Evolutionary conservation across 352 stramenopile species (phyloP), one percentile per base, ranked within the genome.

Genomic region (Thalassiosira allenii): DNA sequence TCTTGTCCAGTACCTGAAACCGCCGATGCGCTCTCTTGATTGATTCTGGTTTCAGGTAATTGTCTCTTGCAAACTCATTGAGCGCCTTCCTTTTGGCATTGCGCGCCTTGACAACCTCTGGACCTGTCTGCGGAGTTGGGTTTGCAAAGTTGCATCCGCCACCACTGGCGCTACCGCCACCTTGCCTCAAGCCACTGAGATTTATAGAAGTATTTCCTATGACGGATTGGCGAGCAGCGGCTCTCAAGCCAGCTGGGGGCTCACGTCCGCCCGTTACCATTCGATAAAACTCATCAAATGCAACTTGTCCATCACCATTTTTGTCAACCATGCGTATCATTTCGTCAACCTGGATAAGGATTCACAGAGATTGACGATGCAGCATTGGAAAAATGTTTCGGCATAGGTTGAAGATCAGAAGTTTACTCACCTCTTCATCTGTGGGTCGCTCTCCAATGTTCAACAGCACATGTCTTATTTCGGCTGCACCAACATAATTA

Each of bases 251-350:
- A 8, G 94, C 89, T 3, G 96, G 96, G 20, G 96, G 95, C 62
- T 96, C 91, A 66, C 96, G 96, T 33, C 96, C 95, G 68, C 97
- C 97, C 47, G 95, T 97, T 8, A 98, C 95, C 96, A 98, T 98
- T 34, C 92, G 85, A 79, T 98, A 98, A 73, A 98, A 98, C 79
- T 98, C 96, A 58, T 97, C 95, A 88, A 98, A 98, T 51, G 91
- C 96, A 27, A 98, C 96, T 84, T 98, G 95, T 0, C 96, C 95
- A 83, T 98, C 96, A 44, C 96, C 96, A 70, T 98, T 96, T 41
- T 97, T 96, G 75, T 98, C 96, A 5, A 98, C 94, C 95, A 98
- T 98, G 58, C 95, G 94, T 80, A 98, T 98, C 96, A 98, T 98
- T 82, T 98, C 95, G 80, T 98, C 96, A 3, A 98, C 93, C n/a